A percentile compares a stretch with the other conserved stretches of the same genome.
phyloP scores from a whole-genome alignment of 2,329 filamentous ascomycete genomes.

The Lachnellula arida region DNA sequence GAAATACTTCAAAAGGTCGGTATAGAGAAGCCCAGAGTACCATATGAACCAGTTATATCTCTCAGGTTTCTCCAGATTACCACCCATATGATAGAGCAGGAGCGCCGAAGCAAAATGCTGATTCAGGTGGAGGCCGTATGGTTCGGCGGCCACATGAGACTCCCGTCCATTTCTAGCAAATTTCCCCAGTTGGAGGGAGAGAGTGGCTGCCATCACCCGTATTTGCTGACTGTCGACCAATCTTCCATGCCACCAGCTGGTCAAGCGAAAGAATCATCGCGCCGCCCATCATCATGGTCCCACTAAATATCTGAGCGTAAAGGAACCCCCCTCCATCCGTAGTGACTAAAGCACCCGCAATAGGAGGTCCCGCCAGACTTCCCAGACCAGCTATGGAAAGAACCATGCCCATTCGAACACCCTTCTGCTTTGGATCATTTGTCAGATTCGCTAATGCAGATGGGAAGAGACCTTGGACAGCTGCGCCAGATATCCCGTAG shows the following conservation, averaged over 20 bases:
- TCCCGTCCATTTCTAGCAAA: background rate
- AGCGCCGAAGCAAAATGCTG: too few species aligned
- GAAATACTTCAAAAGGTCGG: too few species aligned
- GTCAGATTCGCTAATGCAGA: slow-evolving; percentile 45
- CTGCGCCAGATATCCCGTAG: slow-evolving; percentile 45
- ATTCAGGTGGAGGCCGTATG: too few species aligned
- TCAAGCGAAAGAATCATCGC: background rate
- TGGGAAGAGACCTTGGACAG: slow-evolving; percentile 46
- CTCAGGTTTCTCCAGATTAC: too few species aligned
- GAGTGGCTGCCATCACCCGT: background rate
- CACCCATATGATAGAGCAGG: too few species aligned
- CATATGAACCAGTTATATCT: too few species aligned
- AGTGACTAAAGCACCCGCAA: slow-evolving; percentile 4
- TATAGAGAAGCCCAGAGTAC: too few species aligned
- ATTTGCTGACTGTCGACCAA: background rate
- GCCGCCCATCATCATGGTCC: slow-evolving; percentile 1
- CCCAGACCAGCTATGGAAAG: slow-evolving; percentile 31
- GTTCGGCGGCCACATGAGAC: background rate
- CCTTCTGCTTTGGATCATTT: slow-evolving; percentile 45
- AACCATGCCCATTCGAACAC: slow-evolving; percentile 53
- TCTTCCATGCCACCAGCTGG: background rate
- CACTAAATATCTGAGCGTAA: slow-evolving; percentile 3
- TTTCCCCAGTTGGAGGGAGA: background rate
- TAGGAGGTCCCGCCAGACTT: slow-evolving; percentile 6
- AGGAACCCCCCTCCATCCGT: background rate